These are phyloP conservation scores for Candida hungchunana DNA, from an alignment of 805 yeast species.

Conservation along the genomic window DNA sequence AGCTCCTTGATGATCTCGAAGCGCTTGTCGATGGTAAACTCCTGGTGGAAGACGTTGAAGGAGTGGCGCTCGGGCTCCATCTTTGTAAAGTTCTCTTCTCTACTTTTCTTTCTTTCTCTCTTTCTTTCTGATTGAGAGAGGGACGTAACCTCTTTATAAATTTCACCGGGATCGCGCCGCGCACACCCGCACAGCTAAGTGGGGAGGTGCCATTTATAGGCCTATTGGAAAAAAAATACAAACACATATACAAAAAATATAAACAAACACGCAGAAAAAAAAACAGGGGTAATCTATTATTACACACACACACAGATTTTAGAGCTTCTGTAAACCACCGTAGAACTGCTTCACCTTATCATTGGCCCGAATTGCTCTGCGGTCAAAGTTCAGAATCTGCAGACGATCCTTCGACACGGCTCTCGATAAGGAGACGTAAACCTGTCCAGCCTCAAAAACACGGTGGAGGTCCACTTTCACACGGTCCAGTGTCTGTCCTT, in stretches of 20 bases:
- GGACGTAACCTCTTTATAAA: no score
- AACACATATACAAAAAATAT: no score
- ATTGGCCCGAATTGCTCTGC: slow-evolving; percentile 53
- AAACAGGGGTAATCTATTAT: no score
- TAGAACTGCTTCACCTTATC: slow-evolving; percentile 61
- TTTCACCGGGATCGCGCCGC: no score
- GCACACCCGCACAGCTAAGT: no score
- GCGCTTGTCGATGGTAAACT: slow-evolving; percentile 84
- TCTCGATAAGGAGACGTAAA: slow-evolving; percentile 77
- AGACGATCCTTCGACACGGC: slow-evolving; percentile 64
- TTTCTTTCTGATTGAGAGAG: no score
- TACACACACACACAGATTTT: no score
- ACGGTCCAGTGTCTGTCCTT: slow-evolving; percentile 75
- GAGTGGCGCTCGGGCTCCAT: slow-evolving; percentile 38
- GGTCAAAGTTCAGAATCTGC: slow-evolving; percentile 63
- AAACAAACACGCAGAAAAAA: no score
- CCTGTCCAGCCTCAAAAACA: slow-evolving; percentile 79
- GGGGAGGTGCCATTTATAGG: no score
- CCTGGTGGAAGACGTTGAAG: slow-evolving; percentile 79
- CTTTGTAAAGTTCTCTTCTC: background rate
- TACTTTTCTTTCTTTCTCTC: background rate
- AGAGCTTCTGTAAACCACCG: slow-evolving; percentile 33
- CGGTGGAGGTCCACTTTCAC: slow-evolving; percentile 64
- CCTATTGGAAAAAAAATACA: no score
- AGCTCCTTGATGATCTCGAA: slow-evolving; percentile 87